These are phyloP conservation scores for Talaromyces proteolyticus DNA, from an alignment of 495 filamentous ascomycete species.

Conservation along the genomic window DNA sequence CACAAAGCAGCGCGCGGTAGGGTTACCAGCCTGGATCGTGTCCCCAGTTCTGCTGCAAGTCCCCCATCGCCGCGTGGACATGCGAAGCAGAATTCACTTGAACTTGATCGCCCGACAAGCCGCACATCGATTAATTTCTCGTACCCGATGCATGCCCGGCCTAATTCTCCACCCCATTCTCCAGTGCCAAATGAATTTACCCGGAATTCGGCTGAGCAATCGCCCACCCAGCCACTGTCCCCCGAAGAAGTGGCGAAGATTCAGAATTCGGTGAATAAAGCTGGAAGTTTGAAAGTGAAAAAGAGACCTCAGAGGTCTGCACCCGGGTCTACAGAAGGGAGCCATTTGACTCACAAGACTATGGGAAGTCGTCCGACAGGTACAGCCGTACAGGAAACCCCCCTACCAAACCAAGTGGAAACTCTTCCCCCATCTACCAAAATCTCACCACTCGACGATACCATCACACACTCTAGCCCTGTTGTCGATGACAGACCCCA, in stretches of 20 bases:
- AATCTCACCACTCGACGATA: not conserved
- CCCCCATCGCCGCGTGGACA: conserved; percentile 13
- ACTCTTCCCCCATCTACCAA: not conserved
- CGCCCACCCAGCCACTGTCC: conserved; percentile 13
- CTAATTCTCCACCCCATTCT: conserved; percentile 27
- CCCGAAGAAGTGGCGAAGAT: conserved; percentile 22
- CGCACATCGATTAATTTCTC: conserved; percentile 80
- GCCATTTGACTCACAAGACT: conserved; percentile 30
- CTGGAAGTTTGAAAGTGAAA: conserved; percentile 43
- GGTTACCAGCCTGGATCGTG: conserved; percentile 42
- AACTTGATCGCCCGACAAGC: conserved; percentile 52
- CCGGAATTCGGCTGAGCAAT: conserved; percentile 7
- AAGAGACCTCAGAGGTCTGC: conserved; percentile 42
- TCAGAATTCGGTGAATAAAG: conserved; percentile 33
- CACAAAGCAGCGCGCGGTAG: conserved; percentile 28
- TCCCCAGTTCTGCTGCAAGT: conserved; percentile 13
- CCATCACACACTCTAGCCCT: not conserved
- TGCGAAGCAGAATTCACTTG: conserved; percentile 14
- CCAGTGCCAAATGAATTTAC: conserved; percentile 13
- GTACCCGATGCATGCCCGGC: conserved; percentile 59
- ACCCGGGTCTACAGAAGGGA: conserved; percentile 35
- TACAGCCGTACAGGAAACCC: conserved; percentile 18
- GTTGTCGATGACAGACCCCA: not conserved
- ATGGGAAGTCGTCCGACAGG: conserved; percentile 28
- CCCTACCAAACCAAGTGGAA: not conserved